These are phyloP conservation scores for Delphinella strobiligena DNA, from an alignment of 2,329 filamentous ascomycete genomes.

Conservation along the genomic window DNA sequence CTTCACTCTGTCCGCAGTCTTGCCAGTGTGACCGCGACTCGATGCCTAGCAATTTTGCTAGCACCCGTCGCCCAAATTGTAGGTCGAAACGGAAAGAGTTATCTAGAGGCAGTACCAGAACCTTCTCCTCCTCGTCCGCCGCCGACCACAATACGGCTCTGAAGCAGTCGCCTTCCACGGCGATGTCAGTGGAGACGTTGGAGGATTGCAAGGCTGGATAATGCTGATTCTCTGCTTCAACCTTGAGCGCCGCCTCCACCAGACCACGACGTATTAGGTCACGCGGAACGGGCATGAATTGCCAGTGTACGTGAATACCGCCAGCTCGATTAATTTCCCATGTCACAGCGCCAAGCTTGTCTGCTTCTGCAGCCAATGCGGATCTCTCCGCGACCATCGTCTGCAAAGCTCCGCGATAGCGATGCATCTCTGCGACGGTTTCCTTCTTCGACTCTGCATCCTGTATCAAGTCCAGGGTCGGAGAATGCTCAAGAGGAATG, in stretches of 20 bases:
- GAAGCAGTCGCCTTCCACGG: slow-evolving; percentile 20
- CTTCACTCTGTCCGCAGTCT: slow-evolving; percentile 64
- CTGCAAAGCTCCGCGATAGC: slow-evolving; percentile 66
- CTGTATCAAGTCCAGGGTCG: slow-evolving; percentile 59
- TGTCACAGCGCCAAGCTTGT: slow-evolving; percentile 65
- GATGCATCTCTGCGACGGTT: slow-evolving; percentile 70
- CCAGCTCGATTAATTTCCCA: slow-evolving; percentile 80
- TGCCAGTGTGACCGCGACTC: slow-evolving; percentile 75
- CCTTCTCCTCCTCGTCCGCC: slow-evolving; percentile 41
- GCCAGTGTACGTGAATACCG: slow-evolving; percentile 88
- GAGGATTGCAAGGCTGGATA: slow-evolving; percentile 39
- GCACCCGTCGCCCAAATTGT: slow-evolving; percentile 76
- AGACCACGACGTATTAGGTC: slow-evolving; percentile 58
- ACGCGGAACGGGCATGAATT: slow-evolving; percentile 66
- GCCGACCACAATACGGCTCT: slow-evolving; percentile 22
- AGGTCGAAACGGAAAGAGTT: slow-evolving; percentile 69
- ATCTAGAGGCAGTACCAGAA: slow-evolving; percentile 62
- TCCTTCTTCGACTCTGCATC: slow-evolving; percentile 40
- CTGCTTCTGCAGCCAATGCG: slow-evolving; percentile 2
- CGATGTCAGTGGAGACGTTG: slow-evolving; percentile 1
- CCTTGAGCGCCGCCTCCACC: slow-evolving; percentile 78
- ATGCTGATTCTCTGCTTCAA: slow-evolving; percentile 66
- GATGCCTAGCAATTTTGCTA: slow-evolving; percentile 75
- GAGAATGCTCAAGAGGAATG: slow-evolving; percentile 72
- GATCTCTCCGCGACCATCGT: slow-evolving; percentile 48